Evolutionary conservation across 1,284 basidiomycete genomes (phyloP), one percentile per base, ranked within the genome.

Genomic region (Dichomitus squalens): DNA sequence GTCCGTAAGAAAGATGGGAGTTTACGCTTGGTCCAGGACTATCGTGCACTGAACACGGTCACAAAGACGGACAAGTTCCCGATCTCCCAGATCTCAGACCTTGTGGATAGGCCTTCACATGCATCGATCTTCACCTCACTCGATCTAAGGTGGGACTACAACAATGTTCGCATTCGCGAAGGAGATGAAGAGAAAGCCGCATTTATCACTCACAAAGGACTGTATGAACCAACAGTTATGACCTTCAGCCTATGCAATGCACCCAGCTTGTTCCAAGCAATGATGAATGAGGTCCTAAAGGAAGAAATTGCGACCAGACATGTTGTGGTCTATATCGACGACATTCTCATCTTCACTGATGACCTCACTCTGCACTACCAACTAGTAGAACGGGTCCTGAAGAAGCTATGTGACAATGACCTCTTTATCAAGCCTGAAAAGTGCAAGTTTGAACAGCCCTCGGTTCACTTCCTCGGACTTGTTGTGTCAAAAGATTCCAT

Each of bases 1-100:
- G 69, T 76, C 20, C 68, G 70, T 44, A 79, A 79, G 65, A 76
- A 76, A 61, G 75, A 77, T 55, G 71, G 72, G 7, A 50, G 57
- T 0, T 60, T 75, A 0, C 63, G 72, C 0, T 58, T 65, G 67
- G 12, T 61, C 2, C 55, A 62, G 40, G 74, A 79, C 49, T 79
- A 67, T 35, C 58, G 60, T 11, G 41, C 53, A 16, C 47, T 67
- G 12, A 65, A 67, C 29, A 8, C 38, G 6, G 38, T 20, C 23
- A 78, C 72, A 0, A 57, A 69, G 11, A 76, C 55, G 52, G 53
- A 58, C 44, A 43, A 47, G 7, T 58, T 53, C 33, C 56, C 47
- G 2, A 20, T 58, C 20, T 51, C 56, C 4, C 52, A 31, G 1
- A 52, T 58, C 5, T 14, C 34, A 2, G 51, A 53, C 7, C 35